Evolutionary conservation across 2,329 filamentous ascomycete genomes (phyloP).

Genomic region (Daldinia sp.): DNA sequence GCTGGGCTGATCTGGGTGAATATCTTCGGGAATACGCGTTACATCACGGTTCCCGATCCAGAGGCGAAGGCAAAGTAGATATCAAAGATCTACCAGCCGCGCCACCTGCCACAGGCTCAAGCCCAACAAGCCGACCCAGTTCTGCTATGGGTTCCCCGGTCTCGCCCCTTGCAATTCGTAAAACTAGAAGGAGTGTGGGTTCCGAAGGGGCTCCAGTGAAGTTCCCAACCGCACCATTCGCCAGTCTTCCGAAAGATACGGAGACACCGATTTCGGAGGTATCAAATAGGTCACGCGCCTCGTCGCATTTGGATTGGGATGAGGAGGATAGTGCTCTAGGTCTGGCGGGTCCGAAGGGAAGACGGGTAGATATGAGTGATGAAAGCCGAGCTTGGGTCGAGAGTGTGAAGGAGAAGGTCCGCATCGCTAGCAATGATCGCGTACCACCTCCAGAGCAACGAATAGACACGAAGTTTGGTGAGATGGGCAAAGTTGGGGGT

Average conservation of each 20-base stretch:
- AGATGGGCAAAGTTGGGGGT: constrained; percentile 74
- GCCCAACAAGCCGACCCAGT: constrained; percentile 52
- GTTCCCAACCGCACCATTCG: constrained; percentile 55
- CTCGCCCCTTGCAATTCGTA: constrained; percentile 63
- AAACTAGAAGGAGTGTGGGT: constrained; percentile 59
- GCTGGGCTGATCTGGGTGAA: constrained; percentile 97
- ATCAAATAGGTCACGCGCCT: constrained; percentile 59
- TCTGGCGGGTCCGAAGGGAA: constrained; percentile 73
- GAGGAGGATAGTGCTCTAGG: constrained; percentile 70
- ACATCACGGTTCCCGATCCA: constrained; percentile 82
- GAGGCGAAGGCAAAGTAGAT: constrained; percentile 64
- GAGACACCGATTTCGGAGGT: constrained; percentile 56
- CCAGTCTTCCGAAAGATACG: constrained; percentile 44
- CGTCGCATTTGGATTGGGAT: constrained; percentile 64
- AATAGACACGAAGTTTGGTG: constrained; percentile 63
- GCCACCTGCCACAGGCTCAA: constrained; percentile 50
- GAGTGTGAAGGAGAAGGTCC: constrained; percentile 81
- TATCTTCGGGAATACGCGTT: constrained; percentile 93
- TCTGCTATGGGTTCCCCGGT: constrained; percentile 52
- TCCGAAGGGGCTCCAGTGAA: constrained; percentile 46
- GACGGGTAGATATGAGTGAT: constrained; percentile 71
- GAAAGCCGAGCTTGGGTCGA: constrained; percentile 84
- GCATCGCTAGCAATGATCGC: constrained; percentile 70
- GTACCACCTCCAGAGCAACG: constrained; percentile 45
- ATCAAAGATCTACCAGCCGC: constrained; percentile 59